These are phyloP conservation scores for Aphanomyces euteiches DNA, from an alignment of 352 stramenopile species.

Conservation along the genomic window DNA sequence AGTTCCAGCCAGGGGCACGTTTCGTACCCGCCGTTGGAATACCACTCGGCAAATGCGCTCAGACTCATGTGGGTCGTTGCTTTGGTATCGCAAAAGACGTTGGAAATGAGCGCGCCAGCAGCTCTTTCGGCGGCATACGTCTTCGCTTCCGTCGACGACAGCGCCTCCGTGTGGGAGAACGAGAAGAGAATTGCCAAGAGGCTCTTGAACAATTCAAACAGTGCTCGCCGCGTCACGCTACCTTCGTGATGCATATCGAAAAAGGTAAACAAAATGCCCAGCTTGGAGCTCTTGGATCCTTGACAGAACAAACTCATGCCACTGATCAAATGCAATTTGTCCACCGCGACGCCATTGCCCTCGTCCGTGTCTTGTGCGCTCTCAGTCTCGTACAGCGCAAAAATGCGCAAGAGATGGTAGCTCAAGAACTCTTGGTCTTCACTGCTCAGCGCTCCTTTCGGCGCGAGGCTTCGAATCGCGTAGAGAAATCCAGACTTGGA, in stretches of 20 bases:
- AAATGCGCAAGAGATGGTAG: constrained; percentile 80
- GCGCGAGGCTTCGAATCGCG: constrained; percentile 73
- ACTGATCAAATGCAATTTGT: constrained; percentile 61
- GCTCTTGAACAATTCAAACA: constrained; percentile 81
- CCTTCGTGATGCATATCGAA: constrained; percentile 64
- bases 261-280: constrained; percentile 83
- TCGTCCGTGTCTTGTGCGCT: constrained; percentile 42
- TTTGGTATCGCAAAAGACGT: constrained; percentile 76
- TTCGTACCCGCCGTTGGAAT: constrained; percentile 91
- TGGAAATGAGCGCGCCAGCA: constrained; percentile 88
- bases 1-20: constrained; percentile 95
- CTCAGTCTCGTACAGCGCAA: constrained; percentile 77
- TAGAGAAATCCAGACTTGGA: constrained; percentile 72
- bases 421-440: constrained; percentile 86
- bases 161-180: constrained; percentile 75
- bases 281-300: constrained; percentile 93
- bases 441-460: constrained; percentile 63
- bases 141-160: constrained; percentile 62
- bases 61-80: constrained; percentile 84
- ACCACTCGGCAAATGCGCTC: constrained; percentile 96
- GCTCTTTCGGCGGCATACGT: constrained; percentile 78
- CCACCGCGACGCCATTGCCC: constrained; percentile 52
- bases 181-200: constrained; percentile 79
- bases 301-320: constrained; percentile 92
- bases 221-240: constrained; percentile 58